A percentile compares a stretch with the other conserved stretches of the same genome.
Conservation (phyloP, 768 basidiomycete species). For the Coprinellus aureogranulatus region DNA sequence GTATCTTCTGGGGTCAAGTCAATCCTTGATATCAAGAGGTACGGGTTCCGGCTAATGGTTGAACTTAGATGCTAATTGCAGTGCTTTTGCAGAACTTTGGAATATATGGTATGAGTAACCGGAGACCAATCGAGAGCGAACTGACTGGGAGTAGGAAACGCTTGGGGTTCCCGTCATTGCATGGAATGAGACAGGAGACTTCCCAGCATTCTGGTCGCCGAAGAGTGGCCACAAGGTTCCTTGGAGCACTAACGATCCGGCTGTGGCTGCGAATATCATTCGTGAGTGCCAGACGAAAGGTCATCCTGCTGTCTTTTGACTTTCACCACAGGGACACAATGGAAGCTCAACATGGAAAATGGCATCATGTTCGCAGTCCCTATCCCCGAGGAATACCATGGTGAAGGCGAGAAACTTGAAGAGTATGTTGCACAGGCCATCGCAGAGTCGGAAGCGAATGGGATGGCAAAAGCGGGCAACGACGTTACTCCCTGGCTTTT, state of each 20-base stretch:
- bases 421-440: constrained; percentile 81
- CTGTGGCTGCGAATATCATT: constrained; percentile 70
- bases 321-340: constrained; percentile 55
- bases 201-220: constrained; percentile 92
- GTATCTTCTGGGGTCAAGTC: constrained; percentile 94
- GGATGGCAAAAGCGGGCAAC: constrained; percentile 78
- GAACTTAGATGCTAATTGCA: not conserved
- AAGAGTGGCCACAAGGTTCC: constrained; percentile 81
- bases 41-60: constrained; percentile 10
- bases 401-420: constrained; percentile 67
- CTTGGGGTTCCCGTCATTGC: constrained; percentile 89
- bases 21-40: constrained; percentile 89
- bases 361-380: constrained; percentile 86
- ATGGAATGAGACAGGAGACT: constrained; percentile 72
- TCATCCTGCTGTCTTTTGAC: not conserved
- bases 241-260: constrained; percentile 67
- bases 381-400: constrained; percentile 76
- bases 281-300: constrained; percentile 41
- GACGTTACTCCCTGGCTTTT: constrained; percentile 95
- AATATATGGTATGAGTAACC: constrained; percentile 61
- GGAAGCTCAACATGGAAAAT: constrained; percentile 67
- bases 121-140: not conserved
- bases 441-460: constrained; percentile 75
- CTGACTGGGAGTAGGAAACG: constrained; percentile 65
- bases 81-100: constrained; percentile 63